Evolutionary conservation across 805 yeast genomes (phyloP).

Genomic region (Candida maltosa): DNA sequence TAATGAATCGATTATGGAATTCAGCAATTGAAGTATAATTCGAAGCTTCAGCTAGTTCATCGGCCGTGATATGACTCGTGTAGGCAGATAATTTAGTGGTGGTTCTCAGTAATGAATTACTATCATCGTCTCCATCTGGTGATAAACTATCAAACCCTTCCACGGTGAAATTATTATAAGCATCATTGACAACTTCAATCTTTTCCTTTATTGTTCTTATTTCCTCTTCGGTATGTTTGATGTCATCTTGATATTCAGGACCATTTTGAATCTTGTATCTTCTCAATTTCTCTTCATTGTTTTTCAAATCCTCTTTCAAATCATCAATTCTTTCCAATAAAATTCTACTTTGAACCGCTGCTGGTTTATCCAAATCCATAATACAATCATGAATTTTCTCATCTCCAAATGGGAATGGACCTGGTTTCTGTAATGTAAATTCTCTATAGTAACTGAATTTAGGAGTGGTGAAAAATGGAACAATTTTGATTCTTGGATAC

Average conservation of each 20-base stretch:
- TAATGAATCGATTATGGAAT: slow-evolving; percentile 66
- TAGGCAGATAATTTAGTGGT: slow-evolving; percentile 22
- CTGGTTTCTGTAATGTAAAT: slow-evolving; percentile 38
- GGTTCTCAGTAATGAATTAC: slow-evolving; percentile 9
- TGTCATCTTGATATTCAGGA: slow-evolving; percentile 6
- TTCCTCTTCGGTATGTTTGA: slow-evolving; percentile 8
- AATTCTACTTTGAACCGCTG: slow-evolving; percentile 47
- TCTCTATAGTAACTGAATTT: slow-evolving; percentile 61
- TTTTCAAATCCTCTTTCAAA: slow-evolving; percentile 24
- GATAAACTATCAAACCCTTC: slow-evolving; percentile 5
- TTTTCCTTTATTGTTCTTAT: slow-evolving; percentile 15
- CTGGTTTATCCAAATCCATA: slow-evolving; percentile 53
- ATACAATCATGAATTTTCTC: slow-evolving; percentile 65
- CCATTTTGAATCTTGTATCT: slow-evolving; percentile 14
- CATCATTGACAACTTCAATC: slow-evolving; percentile 20
- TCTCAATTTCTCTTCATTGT: slow-evolving; percentile 17
- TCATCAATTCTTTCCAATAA: slow-evolving; percentile 23
- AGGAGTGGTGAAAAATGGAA: slow-evolving; percentile 53
- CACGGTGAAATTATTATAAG: slow-evolving; percentile 20
- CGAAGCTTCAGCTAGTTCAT: slow-evolving; percentile 21
- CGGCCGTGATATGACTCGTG: slow-evolving; percentile 25
- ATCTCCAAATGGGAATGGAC: slow-evolving; percentile 57
- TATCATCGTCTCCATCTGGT: slow-evolving; percentile 1
- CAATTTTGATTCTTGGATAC: slow-evolving; percentile 40
- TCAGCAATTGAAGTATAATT: slow-evolving; percentile 21